Evolutionary conservation across 257 asterid genomes (phyloP).

Genomic region (Nemophila menziesii): DNA sequence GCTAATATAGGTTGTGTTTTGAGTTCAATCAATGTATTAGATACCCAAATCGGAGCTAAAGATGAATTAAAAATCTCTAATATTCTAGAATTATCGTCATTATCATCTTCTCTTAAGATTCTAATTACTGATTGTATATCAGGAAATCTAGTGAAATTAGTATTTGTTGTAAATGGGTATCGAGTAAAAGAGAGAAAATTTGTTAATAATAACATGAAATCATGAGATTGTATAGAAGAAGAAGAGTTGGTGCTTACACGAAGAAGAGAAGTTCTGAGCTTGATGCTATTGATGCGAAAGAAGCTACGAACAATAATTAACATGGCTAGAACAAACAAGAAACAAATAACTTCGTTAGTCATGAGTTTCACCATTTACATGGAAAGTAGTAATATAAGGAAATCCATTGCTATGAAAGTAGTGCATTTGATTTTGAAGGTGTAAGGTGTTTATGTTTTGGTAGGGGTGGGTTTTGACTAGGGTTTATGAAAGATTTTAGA

Average conservation of each 20-base stretch:
- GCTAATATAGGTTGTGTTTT: slow-evolving; percentile 68
- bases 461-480: too few species aligned
- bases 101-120: slow-evolving; percentile 42
- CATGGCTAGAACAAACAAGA: slow-evolving; percentile 37
- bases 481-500: too few species aligned
- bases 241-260: slow-evolving; percentile 1
- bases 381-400: too few species aligned
- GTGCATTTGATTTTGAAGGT: too few species aligned
- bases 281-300: slow-evolving; percentile 17
- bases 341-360: too few species aligned
- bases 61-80: slow-evolving; percentile 30
- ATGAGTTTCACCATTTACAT: too few species aligned
- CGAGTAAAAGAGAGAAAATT: slow-evolving; percentile 20
- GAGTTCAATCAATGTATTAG: slow-evolving; percentile 37
- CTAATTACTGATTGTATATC: slow-evolving; percentile 26
- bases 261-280: background rate
- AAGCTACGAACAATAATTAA: slow-evolving; percentile 39
- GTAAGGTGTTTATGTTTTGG: too few species aligned
- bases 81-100: slow-evolving; percentile 41
- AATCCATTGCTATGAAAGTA: too few species aligned
- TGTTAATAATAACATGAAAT: slow-evolving; percentile 27
- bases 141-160: slow-evolving; percentile 12
- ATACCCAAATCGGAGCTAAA: slow-evolving; percentile 51
- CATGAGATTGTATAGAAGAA: slow-evolving; percentile 17
- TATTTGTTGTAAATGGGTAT: slow-evolving; percentile 27